These are phyloP conservation scores for Cytospora schulzeri DNA, from an alignment of 2,329 filamentous ascomycete genomes.

Conservation along the genomic window DNA sequence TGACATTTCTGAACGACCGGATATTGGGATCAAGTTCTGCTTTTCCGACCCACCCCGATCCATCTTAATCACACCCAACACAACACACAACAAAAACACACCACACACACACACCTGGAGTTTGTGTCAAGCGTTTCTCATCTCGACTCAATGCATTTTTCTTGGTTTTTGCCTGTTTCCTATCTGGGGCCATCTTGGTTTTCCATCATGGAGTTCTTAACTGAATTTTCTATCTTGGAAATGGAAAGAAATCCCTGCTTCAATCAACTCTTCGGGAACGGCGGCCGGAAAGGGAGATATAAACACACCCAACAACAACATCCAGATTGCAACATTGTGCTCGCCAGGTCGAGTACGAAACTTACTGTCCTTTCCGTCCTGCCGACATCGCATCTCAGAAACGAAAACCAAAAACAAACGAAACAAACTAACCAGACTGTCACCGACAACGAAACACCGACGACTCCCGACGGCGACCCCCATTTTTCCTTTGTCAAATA, in stretches of 20 bases:
- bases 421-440: conserved; percentile 20
- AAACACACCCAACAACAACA: conserved; percentile 10
- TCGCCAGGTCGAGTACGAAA: conserved; percentile 5
- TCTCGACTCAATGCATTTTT: conserved; percentile 30
- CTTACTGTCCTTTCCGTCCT: conserved; percentile 27
- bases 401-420: background rate
- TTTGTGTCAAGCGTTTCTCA: conserved; percentile 31
- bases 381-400: conserved; percentile 30
- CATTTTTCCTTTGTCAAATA: conserved; percentile 31
- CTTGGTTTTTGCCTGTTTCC: conserved; percentile 26
- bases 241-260: conserved; percentile 17
- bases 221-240: conserved; percentile 12
- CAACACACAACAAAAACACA: no score
- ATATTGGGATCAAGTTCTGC: conserved; percentile 15
- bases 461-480: conserved; percentile 16
- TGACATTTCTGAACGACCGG: conserved; percentile 16
- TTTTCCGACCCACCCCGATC: conserved; percentile 16
- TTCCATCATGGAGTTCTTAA: conserved; percentile 24
- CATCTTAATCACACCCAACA: conserved; percentile 29
- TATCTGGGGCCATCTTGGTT: conserved; percentile 18
- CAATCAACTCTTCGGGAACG: conserved; percentile 5
- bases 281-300: conserved; percentile 28
- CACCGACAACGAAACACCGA: conserved; percentile 3
- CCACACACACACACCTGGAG: conserved; percentile 25
- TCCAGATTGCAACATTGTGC: conserved; percentile 17